phyloP scores from a whole-genome alignment of 1,139 yeast genomes.

The Debaryomycetaceae sp. region DNA sequence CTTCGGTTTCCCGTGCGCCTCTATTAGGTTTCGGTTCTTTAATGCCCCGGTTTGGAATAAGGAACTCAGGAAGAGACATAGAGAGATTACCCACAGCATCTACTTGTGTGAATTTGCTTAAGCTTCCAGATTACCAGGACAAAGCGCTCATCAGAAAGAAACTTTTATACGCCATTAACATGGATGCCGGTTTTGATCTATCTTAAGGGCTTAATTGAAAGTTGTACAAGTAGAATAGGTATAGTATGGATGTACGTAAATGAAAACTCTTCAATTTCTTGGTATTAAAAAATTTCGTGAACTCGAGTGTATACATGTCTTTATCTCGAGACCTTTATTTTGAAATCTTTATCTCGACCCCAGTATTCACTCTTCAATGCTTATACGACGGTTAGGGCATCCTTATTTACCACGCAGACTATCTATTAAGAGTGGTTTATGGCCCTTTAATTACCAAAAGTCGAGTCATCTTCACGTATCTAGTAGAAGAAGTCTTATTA shows the following conservation, averaged over 20 bases:
- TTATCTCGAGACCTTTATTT: background rate
- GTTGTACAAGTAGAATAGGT: background rate
- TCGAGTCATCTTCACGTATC: background rate
- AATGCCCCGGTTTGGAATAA: slow-evolving; percentile 76
- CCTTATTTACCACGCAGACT: background rate
- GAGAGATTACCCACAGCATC: slow-evolving; percentile 82
- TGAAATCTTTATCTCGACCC: background rate
- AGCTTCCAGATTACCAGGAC: slow-evolving; percentile 76
- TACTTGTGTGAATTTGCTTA: slow-evolving; percentile 86
- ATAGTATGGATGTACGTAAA: background rate
- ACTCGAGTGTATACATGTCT: background rate
- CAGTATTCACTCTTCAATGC: background rate
- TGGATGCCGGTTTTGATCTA: slow-evolving; percentile 85
- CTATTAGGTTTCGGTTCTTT: slow-evolving; percentile 77
- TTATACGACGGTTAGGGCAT: background rate
- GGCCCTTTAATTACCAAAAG: background rate
- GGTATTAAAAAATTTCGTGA: background rate
- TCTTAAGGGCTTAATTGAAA: slow-evolving; percentile 29
- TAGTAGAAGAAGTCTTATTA: slow-evolving; percentile 11
- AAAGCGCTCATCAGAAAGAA: slow-evolving; percentile 58
- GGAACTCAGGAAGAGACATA: slow-evolving; percentile 58
- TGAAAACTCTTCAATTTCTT: background rate
- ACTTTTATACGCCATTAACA: slow-evolving; percentile 69
- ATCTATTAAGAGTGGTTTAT: background rate
- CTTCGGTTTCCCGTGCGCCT: slow-evolving; percentile 91